phyloP scores from a whole-genome alignment of 257 asterid species.

The Solanum phureja region DNA sequence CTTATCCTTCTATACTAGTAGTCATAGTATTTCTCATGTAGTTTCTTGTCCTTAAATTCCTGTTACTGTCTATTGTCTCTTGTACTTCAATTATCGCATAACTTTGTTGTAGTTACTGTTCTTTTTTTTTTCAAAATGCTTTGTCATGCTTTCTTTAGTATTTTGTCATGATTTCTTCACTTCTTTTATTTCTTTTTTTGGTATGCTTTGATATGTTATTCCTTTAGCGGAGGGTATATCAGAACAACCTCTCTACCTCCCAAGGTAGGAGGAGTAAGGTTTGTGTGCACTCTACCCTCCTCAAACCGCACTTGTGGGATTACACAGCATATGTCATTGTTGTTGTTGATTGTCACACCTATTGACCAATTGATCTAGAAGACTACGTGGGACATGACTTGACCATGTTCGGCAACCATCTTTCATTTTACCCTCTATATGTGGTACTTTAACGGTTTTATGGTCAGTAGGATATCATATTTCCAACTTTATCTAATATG shows the following conservation, averaged over 20 bases:
- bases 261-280: neutral
- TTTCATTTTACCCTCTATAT: neutral
- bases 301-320: neutral
- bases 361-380: neutral
- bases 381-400: neutral
- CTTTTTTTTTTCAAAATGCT: neutral
- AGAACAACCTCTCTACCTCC: neutral
- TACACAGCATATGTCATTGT: neutral
- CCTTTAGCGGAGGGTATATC: neutral
- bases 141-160: neutral
- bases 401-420: neutral
- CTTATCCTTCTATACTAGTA: neutral
- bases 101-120: neutral
- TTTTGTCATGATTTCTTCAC: neutral
- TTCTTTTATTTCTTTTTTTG: neutral
- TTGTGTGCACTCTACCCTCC: neutral
- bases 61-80: neutral
- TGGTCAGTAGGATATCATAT: neutral
- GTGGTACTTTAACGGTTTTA: neutral
- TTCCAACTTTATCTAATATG: neutral
- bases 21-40: neutral
- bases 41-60: neutral
- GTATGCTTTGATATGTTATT: neutral
- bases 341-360: neutral
- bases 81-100: no score